phyloP scores from a whole-genome alignment of 805 yeast genomes.

The Phaffomyces thermotolerans region DNA sequence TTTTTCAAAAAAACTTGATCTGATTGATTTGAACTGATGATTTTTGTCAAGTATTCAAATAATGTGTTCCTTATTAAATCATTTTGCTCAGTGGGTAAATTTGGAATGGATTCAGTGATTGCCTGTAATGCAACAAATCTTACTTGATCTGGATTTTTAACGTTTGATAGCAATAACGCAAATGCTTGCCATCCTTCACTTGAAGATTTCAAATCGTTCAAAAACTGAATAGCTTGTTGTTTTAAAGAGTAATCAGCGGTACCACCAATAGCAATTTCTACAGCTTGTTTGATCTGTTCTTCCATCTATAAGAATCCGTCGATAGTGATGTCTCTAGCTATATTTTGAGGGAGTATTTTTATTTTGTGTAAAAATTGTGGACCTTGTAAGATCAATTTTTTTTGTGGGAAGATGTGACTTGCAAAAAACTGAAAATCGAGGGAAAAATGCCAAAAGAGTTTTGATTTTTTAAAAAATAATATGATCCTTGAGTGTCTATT shows the following conservation, averaged over 20 bases:
- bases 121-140: constrained; percentile 25
- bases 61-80: constrained; percentile 21
- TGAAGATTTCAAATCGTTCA: constrained; percentile 36
- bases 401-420: neutral
- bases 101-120: constrained; percentile 19
- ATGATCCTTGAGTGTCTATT: no score
- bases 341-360: neutral
- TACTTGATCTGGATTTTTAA: constrained; percentile 21
- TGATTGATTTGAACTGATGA: constrained; percentile 15
- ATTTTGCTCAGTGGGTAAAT: constrained; percentile 13
- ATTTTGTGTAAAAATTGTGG: neutral
- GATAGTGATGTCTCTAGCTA: neutral
- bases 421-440: neutral
- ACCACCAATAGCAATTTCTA: constrained; percentile 25
- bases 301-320: constrained; percentile 8
- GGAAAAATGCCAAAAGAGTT: neutral
- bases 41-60: constrained; percentile 12
- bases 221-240: constrained; percentile 35
- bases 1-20: constrained; percentile 43
- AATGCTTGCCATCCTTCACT: constrained; percentile 42
- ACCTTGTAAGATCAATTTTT: neutral
- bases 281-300: constrained; percentile 25
- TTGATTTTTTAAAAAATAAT: no score
- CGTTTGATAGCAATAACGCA: constrained; percentile 31
- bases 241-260: constrained; percentile 19